These are phyloP conservation scores for Dittrichia graveolens DNA, from an alignment of 129 eudicot species.

Conservation along the genomic window DNA sequence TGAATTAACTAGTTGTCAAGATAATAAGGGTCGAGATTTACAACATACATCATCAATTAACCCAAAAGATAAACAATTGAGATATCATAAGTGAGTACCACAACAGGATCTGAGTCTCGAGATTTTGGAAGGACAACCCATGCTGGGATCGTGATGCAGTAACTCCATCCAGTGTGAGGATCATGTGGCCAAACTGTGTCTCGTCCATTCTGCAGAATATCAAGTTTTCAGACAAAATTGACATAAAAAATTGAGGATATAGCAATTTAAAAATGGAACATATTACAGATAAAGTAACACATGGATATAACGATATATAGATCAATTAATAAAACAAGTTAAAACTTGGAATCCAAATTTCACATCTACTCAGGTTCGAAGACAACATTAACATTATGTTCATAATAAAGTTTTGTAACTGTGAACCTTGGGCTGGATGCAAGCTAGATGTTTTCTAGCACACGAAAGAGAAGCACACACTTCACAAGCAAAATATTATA, in stretches of 20 bases:
- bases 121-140: slow-evolving; percentile 97
- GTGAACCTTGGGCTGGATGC: too few species aligned
- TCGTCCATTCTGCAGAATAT: slow-evolving; percentile 69
- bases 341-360: neutral
- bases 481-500: too few species aligned
- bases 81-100: slow-evolving; percentile 66
- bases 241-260: neutral
- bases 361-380: neutral
- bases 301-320: neutral
- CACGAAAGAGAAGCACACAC: too few species aligned
- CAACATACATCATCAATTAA: neutral
- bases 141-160: slow-evolving; percentile 89
- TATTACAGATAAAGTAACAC: neutral
- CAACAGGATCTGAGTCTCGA: slow-evolving; percentile 92
- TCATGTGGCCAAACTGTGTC: slow-evolving; percentile 99
- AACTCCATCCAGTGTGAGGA: slow-evolving; percentile 96
- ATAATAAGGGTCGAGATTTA: too few species aligned
- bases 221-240: slow-evolving; percentile 8
- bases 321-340: neutral
- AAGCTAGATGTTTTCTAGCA: too few species aligned
- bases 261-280: neutral
- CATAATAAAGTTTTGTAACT: too few species aligned
- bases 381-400: neutral
- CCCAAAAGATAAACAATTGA: slow-evolving; percentile 34
- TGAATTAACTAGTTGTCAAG: slow-evolving; percentile 14